Conservation (phyloP, 225 moss, liverwort and hornwort species). For the Marchantia paleacea region DNA sequence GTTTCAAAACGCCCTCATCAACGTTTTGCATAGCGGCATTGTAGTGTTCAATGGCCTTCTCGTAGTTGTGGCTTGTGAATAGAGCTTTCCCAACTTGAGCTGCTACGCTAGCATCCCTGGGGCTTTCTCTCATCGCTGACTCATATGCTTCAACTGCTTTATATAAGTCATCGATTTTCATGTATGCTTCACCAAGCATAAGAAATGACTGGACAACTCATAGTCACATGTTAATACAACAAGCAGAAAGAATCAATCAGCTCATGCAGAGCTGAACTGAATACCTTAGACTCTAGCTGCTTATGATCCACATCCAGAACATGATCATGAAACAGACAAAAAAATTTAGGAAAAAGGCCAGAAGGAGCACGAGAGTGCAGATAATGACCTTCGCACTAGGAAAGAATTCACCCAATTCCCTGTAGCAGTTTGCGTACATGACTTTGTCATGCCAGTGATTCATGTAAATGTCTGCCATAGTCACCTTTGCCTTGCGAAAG, state of each 20-base stretch:
- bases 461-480: conserved; percentile 64
- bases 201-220: conserved; percentile 49
- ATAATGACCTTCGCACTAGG: conserved; percentile 60
- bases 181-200: conserved; percentile 67
- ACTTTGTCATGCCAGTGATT: conserved; percentile 50
- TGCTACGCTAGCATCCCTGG: conserved; percentile 54
- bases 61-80: conserved; percentile 62
- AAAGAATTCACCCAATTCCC: conserved; percentile 43
- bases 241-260: neutral
- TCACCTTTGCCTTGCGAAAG: conserved; percentile 48
- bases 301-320: neutral
- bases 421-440: conserved; percentile 52
- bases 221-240: neutral
- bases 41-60: conserved; percentile 69
- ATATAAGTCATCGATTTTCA: conserved; percentile 65
- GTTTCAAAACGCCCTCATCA: conserved; percentile 41
- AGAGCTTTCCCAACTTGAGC: conserved; percentile 62
- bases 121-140: conserved; percentile 48
- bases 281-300: no score
- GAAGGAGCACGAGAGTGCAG: no score
- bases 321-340: neutral
- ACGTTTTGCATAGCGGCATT: conserved; percentile 44
- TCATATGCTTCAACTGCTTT: conserved; percentile 58
- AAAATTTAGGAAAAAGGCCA: neutral
- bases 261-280: neutral